Evolutionary conservation across 495 filamentous ascomycete species (phyloP).

Genomic region (Penicillium paxilli): DNA sequence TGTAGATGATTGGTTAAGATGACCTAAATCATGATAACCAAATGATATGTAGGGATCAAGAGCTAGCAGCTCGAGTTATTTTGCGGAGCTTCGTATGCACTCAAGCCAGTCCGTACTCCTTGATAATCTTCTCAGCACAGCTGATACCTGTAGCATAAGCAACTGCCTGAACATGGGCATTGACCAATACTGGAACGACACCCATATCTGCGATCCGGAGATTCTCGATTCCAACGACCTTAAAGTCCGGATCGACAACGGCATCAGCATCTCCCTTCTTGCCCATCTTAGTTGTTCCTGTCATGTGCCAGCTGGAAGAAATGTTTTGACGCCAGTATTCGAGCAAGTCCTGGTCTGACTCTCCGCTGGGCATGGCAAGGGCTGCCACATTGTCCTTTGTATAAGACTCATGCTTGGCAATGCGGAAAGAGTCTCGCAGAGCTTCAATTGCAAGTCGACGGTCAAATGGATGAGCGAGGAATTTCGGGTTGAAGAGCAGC

Average conservation of each 20-base stretch:
- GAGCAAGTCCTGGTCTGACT: conserved; percentile 56
- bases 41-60: no score
- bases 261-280: conserved; percentile 20
- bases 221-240: conserved; percentile 50
- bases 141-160: conserved; percentile 28
- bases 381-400: conserved; percentile 24
- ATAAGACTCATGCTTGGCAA: conserved; percentile 23
- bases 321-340: conserved; percentile 43
- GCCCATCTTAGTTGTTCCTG: conserved; percentile 61
- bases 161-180: conserved; percentile 25
- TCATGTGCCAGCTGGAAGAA: conserved; percentile 45
- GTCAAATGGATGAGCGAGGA: conserved; percentile 56
- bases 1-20: no score
- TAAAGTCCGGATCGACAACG: conserved; percentile 53
- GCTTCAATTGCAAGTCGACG: conserved; percentile 53
- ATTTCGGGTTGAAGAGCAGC: conserved; percentile 54
- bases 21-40: no score
- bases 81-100: not conserved
- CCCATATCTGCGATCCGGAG: conserved; percentile 61
- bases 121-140: conserved; percentile 25
- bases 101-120: conserved; percentile 19
- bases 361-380: conserved; percentile 42
- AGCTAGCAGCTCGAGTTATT: no score
- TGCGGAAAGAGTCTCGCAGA: conserved; percentile 43
- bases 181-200: conserved; percentile 52